These are phyloP conservation scores for Mollisiaceae sp. DNA, from an alignment of 2,329 filamentous ascomycete genomes.

Conservation along the genomic window DNA sequence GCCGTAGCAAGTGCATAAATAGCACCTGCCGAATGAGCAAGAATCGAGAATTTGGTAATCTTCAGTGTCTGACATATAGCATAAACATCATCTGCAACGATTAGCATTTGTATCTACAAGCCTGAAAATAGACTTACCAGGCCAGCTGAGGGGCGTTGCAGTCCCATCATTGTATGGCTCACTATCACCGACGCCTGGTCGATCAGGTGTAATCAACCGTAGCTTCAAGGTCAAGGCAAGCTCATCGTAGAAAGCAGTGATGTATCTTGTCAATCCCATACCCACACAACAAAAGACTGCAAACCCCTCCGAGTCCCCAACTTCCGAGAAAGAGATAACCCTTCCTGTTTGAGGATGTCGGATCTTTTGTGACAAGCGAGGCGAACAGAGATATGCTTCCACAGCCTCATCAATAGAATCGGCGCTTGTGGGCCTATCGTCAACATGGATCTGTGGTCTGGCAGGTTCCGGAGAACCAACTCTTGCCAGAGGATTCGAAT, in stretches of 20 bases:
- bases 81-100: conserved; percentile 73
- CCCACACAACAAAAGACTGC: conserved; percentile 96
- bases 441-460: conserved; percentile 48
- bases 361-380: conserved; percentile 86
- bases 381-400: conserved; percentile 80
- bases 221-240: conserved; percentile 86
- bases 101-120: conserved; percentile 33
- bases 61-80: conserved; percentile 91
- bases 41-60: conserved; percentile 93
- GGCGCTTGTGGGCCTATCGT: conserved; percentile 76
- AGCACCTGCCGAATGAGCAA: conserved; percentile 96
- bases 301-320: conserved; percentile 88
- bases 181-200: conserved; percentile 92
- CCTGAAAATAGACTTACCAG: conserved; percentile 63
- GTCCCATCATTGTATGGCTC: conserved; percentile 82
- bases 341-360: conserved; percentile 84
- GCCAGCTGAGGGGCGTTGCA: conserved; percentile 90
- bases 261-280: conserved; percentile 95
- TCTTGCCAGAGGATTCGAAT: conserved; percentile 44
- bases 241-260: conserved; percentile 97
- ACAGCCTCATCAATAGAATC: conserved; percentile 92
- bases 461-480: conserved; percentile 37
- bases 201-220: conserved; percentile 89
- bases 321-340: conserved; percentile 93
- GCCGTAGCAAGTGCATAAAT: conserved; percentile 97